Evolutionary conservation across 1,284 basidiomycete species (phyloP), one percentile per base, ranked within the genome.

Genomic region (Puccinia coronata): DNA sequence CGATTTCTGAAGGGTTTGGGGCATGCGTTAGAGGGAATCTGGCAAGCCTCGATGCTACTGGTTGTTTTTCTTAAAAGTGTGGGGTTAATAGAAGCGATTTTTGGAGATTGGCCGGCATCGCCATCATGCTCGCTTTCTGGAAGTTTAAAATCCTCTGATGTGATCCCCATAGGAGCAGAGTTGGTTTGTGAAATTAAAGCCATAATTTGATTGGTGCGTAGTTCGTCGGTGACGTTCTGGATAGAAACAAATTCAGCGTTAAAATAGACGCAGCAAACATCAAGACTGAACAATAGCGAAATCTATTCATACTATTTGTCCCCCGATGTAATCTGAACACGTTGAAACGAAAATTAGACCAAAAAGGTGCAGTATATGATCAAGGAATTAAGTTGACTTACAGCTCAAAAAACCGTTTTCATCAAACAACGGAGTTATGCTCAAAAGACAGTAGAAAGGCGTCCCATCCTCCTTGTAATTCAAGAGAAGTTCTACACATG

Each of bases 391-490:
- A n/a, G n/a, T 83, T 16, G 83, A 74, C 82, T 83, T 80, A 83
- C 85, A 86, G 12, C 82, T 82, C 9, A 85, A 36, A 53, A 82
- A 76, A 1, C 84, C 85, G 5, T 57, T 31, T 1, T 80, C 72
- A 34, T 84, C 81, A 34, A 83, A 82, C n/a, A 85, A 82, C 8
- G 84, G 84, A 28, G 85, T 77, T 77, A 86, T 84, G 74, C 75
- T 83, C 25, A 85, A 80, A 3, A 85, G 79, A 73, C 83, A 83
- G 72, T 82, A 82, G 75, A 85, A 85, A 0, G 85, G 84, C 23
- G 63, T 82, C 71, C 82, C 83, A 55, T 78, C 82, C n/a, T 43
- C 70, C 4, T 76, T 67, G 57, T 85, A 86, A 75, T 86, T 86
- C 28, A 86, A 78, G 12, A 86, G 72, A 39, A 85, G 82, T 78